phyloP scores from a whole-genome alignment of 176 grass and related monocot species.

The Musa troglodytarum region DNA sequence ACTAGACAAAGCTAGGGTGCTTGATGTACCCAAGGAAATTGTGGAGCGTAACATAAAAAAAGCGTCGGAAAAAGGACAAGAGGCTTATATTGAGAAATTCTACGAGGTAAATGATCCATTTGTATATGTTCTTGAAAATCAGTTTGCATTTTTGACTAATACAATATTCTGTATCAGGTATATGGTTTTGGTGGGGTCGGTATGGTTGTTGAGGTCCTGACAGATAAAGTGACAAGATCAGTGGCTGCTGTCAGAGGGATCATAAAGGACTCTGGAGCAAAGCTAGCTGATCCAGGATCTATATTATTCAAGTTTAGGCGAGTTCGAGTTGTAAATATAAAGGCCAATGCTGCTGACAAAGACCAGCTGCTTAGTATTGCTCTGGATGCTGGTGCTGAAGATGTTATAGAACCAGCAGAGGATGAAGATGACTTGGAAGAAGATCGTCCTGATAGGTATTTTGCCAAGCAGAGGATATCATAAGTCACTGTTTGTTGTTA shows the following conservation, averaged over 20 bases:
- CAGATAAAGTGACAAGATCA: conserved; percentile 99
- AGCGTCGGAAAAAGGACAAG: conserved; percentile 93
- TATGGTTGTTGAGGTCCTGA: conserved; percentile 89
- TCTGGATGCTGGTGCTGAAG: conserved; percentile 83
- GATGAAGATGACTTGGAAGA: conserved; percentile 48
- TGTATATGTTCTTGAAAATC: neutral
- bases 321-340: conserved; percentile 74
- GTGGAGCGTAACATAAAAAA: conserved; percentile 95
- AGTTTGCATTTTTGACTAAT: neutral
- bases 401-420: conserved; percentile 80
- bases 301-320: conserved; percentile 84
- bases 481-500: neutral
- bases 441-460: conserved; percentile 64
- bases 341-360: conserved; percentile 66
- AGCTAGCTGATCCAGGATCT: conserved; percentile 90
- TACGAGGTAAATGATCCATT: conserved; percentile 50
- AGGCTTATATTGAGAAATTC: conserved; percentile 85
- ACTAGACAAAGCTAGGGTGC: conserved; percentile 80
- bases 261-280: conserved; percentile 63
- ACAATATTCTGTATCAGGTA: conserved; percentile 33
- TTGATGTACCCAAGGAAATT: conserved; percentile 84
- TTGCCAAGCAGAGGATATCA: neutral
- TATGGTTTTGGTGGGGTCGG: conserved; percentile 97
- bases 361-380: conserved; percentile 64
- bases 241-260: conserved; percentile 60